Percentiles rank a stretch among this genome's conserved stretches.
Conservation (phyloP, 441 rosid genomes). For the Aquilaria agallochum region DNA sequence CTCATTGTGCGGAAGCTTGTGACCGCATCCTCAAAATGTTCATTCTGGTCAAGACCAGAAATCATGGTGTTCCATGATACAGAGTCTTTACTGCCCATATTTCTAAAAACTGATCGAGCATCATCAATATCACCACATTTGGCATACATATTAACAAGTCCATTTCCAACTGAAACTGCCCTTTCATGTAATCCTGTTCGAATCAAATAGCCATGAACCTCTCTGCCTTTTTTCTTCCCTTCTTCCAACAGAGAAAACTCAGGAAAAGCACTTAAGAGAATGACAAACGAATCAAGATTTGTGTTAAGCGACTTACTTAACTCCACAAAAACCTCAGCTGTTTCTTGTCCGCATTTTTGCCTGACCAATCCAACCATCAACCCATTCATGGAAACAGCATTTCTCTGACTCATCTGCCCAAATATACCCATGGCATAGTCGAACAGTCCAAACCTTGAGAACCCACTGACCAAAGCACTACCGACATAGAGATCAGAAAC, state of each 20-base stretch:
- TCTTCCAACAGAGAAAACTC: slow-evolving; percentile 45
- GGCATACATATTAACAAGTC: slow-evolving; percentile 85
- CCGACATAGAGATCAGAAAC: slow-evolving; percentile 77
- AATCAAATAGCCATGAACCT: slow-evolving; percentile 69
- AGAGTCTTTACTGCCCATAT: slow-evolving; percentile 60
- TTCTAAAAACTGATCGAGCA: slow-evolving; percentile 51
- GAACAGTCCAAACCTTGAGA: slow-evolving; percentile 59
- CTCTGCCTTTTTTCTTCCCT: slow-evolving; percentile 73
- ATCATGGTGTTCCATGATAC: slow-evolving; percentile 93
- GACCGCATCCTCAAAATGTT: slow-evolving; percentile 55
- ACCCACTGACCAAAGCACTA: slow-evolving; percentile 74
- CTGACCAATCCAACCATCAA: slow-evolving; percentile 80
- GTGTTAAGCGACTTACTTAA: slow-evolving; percentile 44
- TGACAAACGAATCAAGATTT: slow-evolving; percentile 58
- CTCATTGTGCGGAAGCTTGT: slow-evolving; percentile 52
- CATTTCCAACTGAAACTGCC: slow-evolving; percentile 65
- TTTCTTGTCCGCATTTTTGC: slow-evolving; percentile 69
- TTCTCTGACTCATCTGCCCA: slow-evolving; percentile 56
- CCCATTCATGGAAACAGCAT: slow-evolving; percentile 76
- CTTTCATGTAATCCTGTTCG: slow-evolving; percentile 46
- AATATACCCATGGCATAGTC: slow-evolving; percentile 55
- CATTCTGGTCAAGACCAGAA: slow-evolving; percentile 83
- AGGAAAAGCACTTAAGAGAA: slow-evolving; percentile 71
- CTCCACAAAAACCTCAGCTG: slow-evolving; percentile 51
- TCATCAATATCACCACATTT: slow-evolving; percentile 59